Evolutionary conservation across 2,329 filamentous ascomycete species (phyloP).

Genomic region (Chaetomiaceae sp.): DNA sequence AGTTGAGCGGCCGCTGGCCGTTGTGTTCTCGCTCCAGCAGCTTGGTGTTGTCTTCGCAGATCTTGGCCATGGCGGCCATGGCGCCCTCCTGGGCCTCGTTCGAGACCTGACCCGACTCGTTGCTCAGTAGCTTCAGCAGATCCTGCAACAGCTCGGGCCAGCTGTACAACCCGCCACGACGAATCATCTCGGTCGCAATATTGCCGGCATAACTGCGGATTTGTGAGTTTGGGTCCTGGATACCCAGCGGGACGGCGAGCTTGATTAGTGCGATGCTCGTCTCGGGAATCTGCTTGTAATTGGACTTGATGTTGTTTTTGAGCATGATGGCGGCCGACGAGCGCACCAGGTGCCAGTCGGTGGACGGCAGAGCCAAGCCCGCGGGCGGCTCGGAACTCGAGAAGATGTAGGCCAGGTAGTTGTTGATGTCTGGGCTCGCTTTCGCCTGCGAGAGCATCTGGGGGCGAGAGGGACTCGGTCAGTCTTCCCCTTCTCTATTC

Average conservation of each 20-base stretch:
- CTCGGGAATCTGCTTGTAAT: conserved; percentile 70
- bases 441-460: conserved; percentile 93
- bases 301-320: conserved; percentile 81
- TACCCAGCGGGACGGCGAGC: conserved; percentile 66
- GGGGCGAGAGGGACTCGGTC: conserved; percentile 11
- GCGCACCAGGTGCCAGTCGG: conserved; percentile 69
- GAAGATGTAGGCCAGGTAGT: conserved; percentile 91
- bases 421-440: conserved; percentile 85
- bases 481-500: background rate
- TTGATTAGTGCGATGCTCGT: conserved; percentile 71
- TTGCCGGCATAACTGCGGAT: conserved; percentile 87
- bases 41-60: conserved; percentile 93
- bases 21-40: conserved; percentile 81
- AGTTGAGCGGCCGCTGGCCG: conserved; percentile 78
- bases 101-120: conserved; percentile 61
- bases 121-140: conserved; percentile 70
- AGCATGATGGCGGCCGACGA: conserved; percentile 88
- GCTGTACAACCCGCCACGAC: conserved; percentile 73
- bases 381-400: conserved; percentile 60
- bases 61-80: conserved; percentile 87
- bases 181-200: conserved; percentile 88
- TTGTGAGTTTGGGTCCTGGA: conserved; percentile 75
- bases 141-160: conserved; percentile 90
- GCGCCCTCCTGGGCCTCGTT: conserved; percentile 80
- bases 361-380: conserved; percentile 51